phyloP scores from a whole-genome alignment of 805 yeast genomes.

The Yarrowia bubula region DNA sequence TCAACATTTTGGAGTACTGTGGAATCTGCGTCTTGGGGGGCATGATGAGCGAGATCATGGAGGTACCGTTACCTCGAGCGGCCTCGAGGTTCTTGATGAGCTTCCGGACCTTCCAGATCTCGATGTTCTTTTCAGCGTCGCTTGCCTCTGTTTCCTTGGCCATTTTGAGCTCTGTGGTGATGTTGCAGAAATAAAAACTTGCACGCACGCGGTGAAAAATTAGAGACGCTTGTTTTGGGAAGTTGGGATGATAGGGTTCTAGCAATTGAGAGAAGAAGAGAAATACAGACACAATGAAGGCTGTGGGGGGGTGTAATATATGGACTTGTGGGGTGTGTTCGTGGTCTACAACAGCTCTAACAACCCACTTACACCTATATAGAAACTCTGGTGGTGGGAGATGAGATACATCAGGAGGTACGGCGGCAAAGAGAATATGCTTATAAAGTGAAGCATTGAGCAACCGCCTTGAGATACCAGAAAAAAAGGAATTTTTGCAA shows the following conservation, averaged over 20 bases:
- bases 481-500: no score
- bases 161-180: conserved; percentile 11
- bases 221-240: conserved; percentile 14
- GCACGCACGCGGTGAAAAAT: conserved; percentile 25
- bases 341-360: neutral
- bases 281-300: no score
- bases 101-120: conserved; percentile 98
- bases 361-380: neutral
- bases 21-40: conserved; percentile 96
- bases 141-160: conserved; percentile 29
- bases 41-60: conserved; percentile 94
- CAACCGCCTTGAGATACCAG: no score
- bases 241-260: conserved; percentile 23
- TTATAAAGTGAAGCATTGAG: no score
- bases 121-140: conserved; percentile 94
- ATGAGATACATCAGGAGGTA: conserved; percentile 14
- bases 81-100: conserved; percentile 78
- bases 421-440: neutral
- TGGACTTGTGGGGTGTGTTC: neutral
- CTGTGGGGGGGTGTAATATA: no score
- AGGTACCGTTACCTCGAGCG: conserved; percentile 98
- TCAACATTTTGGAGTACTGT: conserved; percentile 80
- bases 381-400: conserved; percentile 23
- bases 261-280: no score
- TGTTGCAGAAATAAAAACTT: conserved; percentile 23